Conservation (phyloP, 2,329 filamentous ascomycete genomes). For the Basipetospora sp. region DNA sequence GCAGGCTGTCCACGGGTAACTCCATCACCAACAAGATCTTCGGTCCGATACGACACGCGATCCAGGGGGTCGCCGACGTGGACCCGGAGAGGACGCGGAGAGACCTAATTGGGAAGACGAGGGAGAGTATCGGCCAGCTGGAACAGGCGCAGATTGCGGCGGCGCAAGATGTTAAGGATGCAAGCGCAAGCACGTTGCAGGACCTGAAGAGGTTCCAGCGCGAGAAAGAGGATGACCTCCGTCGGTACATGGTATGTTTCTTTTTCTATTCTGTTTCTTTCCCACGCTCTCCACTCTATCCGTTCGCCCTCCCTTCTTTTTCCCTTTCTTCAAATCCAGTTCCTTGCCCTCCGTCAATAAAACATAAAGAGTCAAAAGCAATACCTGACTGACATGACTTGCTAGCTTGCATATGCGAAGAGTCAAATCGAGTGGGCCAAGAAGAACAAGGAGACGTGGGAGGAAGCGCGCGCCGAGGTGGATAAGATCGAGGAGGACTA, state of each 20-base stretch:
- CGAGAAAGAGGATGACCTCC: constrained; percentile 90
- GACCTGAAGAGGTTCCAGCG: constrained; percentile 85
- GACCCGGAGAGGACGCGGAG: constrained; percentile 85
- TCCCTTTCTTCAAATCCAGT: not conserved
- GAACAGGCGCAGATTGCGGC: constrained; percentile 83
- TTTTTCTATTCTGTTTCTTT: constrained; percentile 5
- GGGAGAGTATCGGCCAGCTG: constrained; percentile 69
- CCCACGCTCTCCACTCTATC: not conserved
- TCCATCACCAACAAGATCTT: constrained; percentile 92
- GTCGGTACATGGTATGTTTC: constrained; percentile 70
- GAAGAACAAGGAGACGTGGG: constrained; percentile 80
- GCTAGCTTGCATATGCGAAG: constrained; percentile 74
- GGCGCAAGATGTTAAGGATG: constrained; percentile 84
- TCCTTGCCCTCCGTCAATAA: no score
- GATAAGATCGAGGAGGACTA: constrained; percentile 63
- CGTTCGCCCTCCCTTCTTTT: not conserved
- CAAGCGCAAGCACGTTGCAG: constrained; percentile 72
- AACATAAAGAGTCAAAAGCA: no score
- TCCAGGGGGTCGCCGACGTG: constrained; percentile 89
- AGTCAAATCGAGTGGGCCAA: constrained; percentile 90
- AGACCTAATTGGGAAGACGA: constrained; percentile 90
- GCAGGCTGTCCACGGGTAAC: constrained; percentile 70
- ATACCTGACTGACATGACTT: constrained; percentile 13
- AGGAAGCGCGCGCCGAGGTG: constrained; percentile 75
- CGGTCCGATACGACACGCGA: constrained; percentile 83